These are phyloP conservation scores for Talaromyces nanjingensis DNA, from an alignment of 495 filamentous ascomycete species.

Conservation along the genomic window DNA sequence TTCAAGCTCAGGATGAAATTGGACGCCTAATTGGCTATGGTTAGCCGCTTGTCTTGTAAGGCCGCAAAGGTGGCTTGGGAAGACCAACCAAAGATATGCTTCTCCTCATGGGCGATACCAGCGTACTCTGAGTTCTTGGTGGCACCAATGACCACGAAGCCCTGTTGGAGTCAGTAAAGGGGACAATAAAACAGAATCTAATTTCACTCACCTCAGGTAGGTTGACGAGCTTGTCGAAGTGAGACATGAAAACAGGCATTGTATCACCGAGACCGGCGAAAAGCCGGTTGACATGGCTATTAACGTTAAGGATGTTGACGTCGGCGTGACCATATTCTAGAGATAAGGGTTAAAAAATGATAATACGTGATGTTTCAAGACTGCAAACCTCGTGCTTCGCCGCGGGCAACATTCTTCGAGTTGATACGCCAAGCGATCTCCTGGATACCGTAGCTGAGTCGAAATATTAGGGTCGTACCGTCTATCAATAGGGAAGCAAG, in stretches of 20 bases:
- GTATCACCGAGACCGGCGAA: conserved; percentile 39
- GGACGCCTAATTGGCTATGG: conserved; percentile 29
- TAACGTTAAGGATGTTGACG: conserved; percentile 43
- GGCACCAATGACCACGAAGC: conserved; percentile 65
- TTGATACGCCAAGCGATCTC: conserved; percentile 73
- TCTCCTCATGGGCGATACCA: conserved; percentile 67
- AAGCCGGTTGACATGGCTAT: conserved; percentile 59
- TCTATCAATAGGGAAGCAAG: neutral
- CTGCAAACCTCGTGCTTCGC: conserved; percentile 40
- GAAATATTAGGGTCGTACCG: conserved; percentile 17
- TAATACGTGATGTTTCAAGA: neutral
- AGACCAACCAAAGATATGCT: conserved; percentile 44
- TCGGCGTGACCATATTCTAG: conserved; percentile 67
- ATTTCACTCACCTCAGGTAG: conserved; percentile 16
- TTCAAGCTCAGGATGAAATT: neutral
- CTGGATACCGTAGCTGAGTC: conserved; percentile 77
- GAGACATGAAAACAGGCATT: conserved; percentile 23
- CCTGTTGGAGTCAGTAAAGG: conserved; percentile 47
- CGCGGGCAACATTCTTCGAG: conserved; percentile 63
- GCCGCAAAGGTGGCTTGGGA: conserved; percentile 3
- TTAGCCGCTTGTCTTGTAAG: conserved; percentile 8
- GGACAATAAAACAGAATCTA: neutral
- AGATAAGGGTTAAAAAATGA: conserved; percentile 2
- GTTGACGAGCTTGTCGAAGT: conserved; percentile 22
- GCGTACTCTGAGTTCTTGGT: conserved; percentile 72